Evolutionary conservation across 2,329 filamentous ascomycete species (phyloP), one percentile per base, ranked within the genome.

Genomic region (Pseudomassariella vexata): DNA sequence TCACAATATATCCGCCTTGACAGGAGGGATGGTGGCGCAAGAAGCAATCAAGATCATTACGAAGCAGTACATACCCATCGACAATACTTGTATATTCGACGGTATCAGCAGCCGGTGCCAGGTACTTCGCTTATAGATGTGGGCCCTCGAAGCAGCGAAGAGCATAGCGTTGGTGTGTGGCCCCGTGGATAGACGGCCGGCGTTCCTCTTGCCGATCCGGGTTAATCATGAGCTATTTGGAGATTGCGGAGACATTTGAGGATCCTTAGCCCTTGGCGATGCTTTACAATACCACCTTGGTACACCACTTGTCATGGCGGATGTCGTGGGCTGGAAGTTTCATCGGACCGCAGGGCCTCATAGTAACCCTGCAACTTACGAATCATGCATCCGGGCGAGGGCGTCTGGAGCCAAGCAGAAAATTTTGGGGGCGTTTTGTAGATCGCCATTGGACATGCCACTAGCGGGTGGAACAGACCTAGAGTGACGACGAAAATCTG

Each of bases 21-120:
- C 81, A 1, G 94, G 92, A 19, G 94, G 92, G 3, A 83, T 98
- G 66, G 83, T 94, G 28, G 87, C 90, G n/a, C 94, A 98, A 60
- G 92, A 98, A 63, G 77, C 90, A 41, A 94, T 98, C 63, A 98
- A 98, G 57, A 76, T 90, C 36, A 74, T 84, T 47, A 84, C 80
- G 9, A 78, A 77, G 50, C 80, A 85, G 61, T 85, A 84, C 57
- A 66, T 83, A 25, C 79, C 80, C 16, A 73, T 82, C 41, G 78
- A 84, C 46, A 82, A 83, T 55, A 80, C 76, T 11, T 82, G 79
- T 50, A 66, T 85, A 39, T 83, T 80, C 46, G 79, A 84, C 62
- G 80, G 79, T 15, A 78, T 84, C 41, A 63, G 61, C 38, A 79
- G 76, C 55, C 71, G 73, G 40, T 75, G 70, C 45, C 72, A 78